phyloP scores from a whole-genome alignment of 1,139 yeast species.

The Hemisphaericaspora xylanilytica region DNA sequence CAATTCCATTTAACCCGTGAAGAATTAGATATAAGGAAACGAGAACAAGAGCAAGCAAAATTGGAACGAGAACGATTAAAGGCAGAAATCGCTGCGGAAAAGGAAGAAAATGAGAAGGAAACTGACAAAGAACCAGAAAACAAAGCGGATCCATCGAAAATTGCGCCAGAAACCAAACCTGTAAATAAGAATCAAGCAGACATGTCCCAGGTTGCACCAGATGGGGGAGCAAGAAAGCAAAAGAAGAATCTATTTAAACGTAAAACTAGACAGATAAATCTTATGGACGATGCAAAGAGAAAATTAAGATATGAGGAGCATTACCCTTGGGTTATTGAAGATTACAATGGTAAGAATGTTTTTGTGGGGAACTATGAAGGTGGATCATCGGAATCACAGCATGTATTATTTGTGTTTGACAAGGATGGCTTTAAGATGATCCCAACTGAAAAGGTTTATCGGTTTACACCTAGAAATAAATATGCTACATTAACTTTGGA shows the following conservation, averaged over 20 bases:
- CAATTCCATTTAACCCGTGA: constrained; percentile 75
- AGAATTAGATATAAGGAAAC: constrained; percentile 57
- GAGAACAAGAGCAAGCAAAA: constrained; percentile 41
- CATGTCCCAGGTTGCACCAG: constrained; percentile 82
- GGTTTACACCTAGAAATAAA: constrained; percentile 89
- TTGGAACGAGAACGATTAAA: constrained; percentile 19
- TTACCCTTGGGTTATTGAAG: constrained; percentile 98
- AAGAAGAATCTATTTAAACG: constrained; percentile 65
- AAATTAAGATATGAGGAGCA: constrained; percentile 89
- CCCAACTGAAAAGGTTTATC: constrained; percentile 91
- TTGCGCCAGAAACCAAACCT: constrained; percentile 11
- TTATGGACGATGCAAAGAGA: constrained; percentile 77
- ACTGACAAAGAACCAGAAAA: constrained; percentile 18
- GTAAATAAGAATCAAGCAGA: constrained; percentile 39
- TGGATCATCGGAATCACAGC: constrained; percentile 76
- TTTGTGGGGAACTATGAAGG: constrained; percentile 98
- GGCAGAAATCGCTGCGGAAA: constrained; percentile 30
- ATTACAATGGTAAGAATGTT: constrained; percentile 88
- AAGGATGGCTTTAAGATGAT: constrained; percentile 88
- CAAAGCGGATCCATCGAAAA: constrained; percentile 13
- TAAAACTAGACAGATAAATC: constrained; percentile 80
- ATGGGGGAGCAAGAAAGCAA: constrained; percentile 80
- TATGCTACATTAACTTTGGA: constrained; percentile 92
- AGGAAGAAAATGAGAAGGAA: constrained; percentile 18
- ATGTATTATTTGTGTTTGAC: constrained; percentile 82